Conservation (phyloP, 345 rosid species). For the Garcia nutans region DNA sequence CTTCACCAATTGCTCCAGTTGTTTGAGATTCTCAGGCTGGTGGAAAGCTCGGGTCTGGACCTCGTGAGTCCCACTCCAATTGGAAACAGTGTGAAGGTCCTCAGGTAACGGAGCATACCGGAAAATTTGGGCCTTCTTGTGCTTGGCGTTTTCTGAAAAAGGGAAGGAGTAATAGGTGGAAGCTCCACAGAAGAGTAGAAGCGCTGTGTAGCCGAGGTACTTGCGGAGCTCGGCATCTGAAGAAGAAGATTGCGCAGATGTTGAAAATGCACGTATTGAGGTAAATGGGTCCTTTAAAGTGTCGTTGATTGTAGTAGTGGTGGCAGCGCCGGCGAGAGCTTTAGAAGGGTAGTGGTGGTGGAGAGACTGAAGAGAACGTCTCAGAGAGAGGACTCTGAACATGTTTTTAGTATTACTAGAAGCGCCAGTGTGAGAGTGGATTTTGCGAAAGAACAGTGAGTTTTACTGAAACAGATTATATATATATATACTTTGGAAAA, state of each 20-base stretch:
- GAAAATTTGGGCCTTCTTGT: slow-evolving; percentile 88
- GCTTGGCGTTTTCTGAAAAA: slow-evolving; percentile 67
- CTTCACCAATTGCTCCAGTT: slow-evolving; percentile 66
- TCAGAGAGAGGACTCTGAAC: slow-evolving; percentile 50
- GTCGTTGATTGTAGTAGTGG: background rate
- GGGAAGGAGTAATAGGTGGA: slow-evolving; percentile 95
- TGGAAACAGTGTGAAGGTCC: slow-evolving; percentile 90
- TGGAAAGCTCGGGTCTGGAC: slow-evolving; percentile 82
- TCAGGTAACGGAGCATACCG: slow-evolving; percentile 91
- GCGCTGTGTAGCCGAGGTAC: slow-evolving; percentile 84
- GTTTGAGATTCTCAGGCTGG: slow-evolving; percentile 72
- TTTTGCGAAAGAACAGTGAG: too few relatives aligned
- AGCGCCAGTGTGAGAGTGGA: too few relatives aligned
- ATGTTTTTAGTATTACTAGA: slow-evolving; percentile 23
- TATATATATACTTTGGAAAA: too few relatives aligned
- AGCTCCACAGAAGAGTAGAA: slow-evolving; percentile 65
- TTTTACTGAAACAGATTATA: background rate
- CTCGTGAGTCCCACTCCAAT: slow-evolving; percentile 99
- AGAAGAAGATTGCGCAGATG: slow-evolving; percentile 40
- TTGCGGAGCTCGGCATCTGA: slow-evolving; percentile 68
- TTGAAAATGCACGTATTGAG: slow-evolving; percentile 41
- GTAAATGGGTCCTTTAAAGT: slow-evolving; percentile 6
- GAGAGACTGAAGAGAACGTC: slow-evolving; percentile 43
- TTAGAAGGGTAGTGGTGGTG: slow-evolving; percentile 18
- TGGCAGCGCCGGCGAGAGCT: slow-evolving; percentile 24